phyloP scores from a whole-genome alignment of 2,329 filamentous ascomycete genomes.

The Ophiocordyceps camponoti-leonardi region DNA sequence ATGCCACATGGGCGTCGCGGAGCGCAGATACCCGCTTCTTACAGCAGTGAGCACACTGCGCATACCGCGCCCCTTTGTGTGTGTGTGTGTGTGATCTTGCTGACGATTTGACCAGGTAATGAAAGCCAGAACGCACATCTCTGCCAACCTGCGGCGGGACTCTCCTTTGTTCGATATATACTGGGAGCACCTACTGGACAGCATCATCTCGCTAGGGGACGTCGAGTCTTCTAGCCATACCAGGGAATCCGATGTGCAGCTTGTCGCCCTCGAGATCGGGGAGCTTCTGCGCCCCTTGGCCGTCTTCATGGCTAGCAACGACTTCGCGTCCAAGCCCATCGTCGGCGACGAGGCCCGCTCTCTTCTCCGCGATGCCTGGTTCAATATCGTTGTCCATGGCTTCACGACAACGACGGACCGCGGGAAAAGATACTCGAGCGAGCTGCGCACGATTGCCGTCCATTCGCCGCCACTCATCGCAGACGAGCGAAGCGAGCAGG shows the following conservation, averaged over 20 bases:
- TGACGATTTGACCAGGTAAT: conserved; percentile 35
- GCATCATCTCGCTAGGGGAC: conserved; percentile 81
- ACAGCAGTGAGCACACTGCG: conserved; percentile 39
- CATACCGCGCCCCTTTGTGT: not conserved
- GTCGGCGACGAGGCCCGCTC: conserved; percentile 53
- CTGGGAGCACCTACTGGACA: conserved; percentile 66
- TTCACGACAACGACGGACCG: conserved; percentile 61
- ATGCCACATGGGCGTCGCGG: conserved; percentile 53
- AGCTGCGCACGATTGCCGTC: conserved; percentile 69
- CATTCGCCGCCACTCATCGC: conserved; percentile 78
- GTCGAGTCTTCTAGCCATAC: conserved; percentile 57
- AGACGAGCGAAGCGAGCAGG: conserved; percentile 72
- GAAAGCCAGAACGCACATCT: conserved; percentile 65
- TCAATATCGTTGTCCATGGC: conserved; percentile 90
- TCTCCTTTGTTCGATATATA: conserved; percentile 73
- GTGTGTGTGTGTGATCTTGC: not conserved
- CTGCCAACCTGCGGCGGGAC: conserved; percentile 45
- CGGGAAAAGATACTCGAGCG: conserved; percentile 54
- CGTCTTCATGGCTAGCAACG: conserved; percentile 55
- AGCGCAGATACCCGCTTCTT: conserved; percentile 49
- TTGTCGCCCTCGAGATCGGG: conserved; percentile 73
- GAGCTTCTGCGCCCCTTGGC: conserved; percentile 81
- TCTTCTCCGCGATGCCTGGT: conserved; percentile 84
- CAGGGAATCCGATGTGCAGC: conserved; percentile 60
- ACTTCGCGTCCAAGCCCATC: conserved; percentile 29